phyloP scores from a whole-genome alignment of 306 rosid genomes.

The Glycyrrhiza uralensis region DNA sequence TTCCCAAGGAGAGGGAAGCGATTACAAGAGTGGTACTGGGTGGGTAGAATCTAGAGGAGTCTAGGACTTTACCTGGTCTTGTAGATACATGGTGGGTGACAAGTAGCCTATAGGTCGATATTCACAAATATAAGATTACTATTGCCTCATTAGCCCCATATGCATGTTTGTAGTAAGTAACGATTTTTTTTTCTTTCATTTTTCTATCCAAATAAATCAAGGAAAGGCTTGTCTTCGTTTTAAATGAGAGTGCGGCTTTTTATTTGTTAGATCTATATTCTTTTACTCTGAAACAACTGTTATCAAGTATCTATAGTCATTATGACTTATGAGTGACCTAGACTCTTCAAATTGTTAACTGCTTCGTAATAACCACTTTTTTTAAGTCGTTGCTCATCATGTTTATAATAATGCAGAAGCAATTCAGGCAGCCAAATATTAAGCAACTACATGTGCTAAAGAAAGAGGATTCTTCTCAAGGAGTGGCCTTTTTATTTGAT shows the following conservation, averaged over 20 bases:
- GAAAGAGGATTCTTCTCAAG: slow-evolving; percentile 34
- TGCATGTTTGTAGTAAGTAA: not conserved
- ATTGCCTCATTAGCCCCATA: not conserved
- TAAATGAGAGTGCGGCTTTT: slow-evolving; percentile 3
- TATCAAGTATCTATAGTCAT: not conserved
- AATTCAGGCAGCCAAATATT: slow-evolving; percentile 55
- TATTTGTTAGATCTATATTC: not conserved
- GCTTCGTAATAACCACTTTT: not conserved
- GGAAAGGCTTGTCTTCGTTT: not conserved
- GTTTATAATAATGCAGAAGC: slow-evolving; percentile 55
- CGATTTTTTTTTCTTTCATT: not conserved
- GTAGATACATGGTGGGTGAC: not conserved
- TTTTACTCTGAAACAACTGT: not conserved
- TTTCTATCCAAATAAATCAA: not conserved
- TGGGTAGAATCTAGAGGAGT: not conserved
- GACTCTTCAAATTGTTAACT: not conserved
- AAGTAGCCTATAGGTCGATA: not conserved
- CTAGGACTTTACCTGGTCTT: not conserved
- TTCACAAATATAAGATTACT: not conserved
- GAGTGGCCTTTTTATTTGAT: slow-evolving; percentile 4
- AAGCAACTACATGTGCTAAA: slow-evolving; percentile 34
- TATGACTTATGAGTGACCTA: not conserved
- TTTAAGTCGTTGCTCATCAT: not conserved
- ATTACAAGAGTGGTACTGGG: not conserved
- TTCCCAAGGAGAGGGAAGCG: not conserved